Evolutionary conservation across 306 rosid genomes (phyloP).

Genomic region (Fagus sylvatica): DNA sequence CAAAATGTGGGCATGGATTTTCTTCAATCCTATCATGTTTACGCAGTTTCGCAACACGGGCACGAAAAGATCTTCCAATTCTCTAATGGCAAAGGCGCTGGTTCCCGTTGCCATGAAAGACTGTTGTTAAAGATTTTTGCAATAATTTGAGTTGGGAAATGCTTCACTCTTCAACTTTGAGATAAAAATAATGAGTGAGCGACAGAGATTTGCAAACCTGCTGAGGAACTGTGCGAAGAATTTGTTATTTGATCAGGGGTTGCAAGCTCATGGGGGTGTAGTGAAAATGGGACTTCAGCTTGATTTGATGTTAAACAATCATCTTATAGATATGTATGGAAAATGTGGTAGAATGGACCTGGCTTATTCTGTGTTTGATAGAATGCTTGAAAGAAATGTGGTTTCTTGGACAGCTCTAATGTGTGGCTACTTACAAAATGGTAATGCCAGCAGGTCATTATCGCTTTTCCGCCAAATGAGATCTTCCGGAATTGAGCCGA

Average conservation of each 20-base stretch:
- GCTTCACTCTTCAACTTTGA: background rate
- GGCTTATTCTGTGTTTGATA: constrained; percentile 46
- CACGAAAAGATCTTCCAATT: constrained; percentile 53
- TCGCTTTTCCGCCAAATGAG: constrained; percentile 45
- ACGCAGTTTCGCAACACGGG: constrained; percentile 47
- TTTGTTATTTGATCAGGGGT: constrained; percentile 40
- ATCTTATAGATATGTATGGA: constrained; percentile 55
- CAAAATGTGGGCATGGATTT: constrained; percentile 51
- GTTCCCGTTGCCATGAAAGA: constrained; percentile 26
- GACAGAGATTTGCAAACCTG: constrained; percentile 33
- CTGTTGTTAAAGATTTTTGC: background rate
- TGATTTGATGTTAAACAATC: constrained; percentile 53
- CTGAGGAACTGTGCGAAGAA: constrained; percentile 48
- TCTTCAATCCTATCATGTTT: constrained; percentile 38
- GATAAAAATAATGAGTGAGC: constrained; percentile 38
- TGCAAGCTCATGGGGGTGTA: constrained; percentile 45
- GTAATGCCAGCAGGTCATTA: constrained; percentile 42
- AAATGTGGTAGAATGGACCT: constrained; percentile 45
- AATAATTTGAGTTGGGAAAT: background rate
- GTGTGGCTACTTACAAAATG: constrained; percentile 50
- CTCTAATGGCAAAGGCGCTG: constrained; percentile 27
- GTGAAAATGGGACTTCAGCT: constrained; percentile 39
- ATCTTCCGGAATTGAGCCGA: constrained; percentile 31
- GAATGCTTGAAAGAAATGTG: constrained; percentile 55
- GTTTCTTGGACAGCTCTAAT: constrained; percentile 49